Conservation (phyloP, 768 basidiomycete genomes). For the Leccinum rimulosum region DNA sequence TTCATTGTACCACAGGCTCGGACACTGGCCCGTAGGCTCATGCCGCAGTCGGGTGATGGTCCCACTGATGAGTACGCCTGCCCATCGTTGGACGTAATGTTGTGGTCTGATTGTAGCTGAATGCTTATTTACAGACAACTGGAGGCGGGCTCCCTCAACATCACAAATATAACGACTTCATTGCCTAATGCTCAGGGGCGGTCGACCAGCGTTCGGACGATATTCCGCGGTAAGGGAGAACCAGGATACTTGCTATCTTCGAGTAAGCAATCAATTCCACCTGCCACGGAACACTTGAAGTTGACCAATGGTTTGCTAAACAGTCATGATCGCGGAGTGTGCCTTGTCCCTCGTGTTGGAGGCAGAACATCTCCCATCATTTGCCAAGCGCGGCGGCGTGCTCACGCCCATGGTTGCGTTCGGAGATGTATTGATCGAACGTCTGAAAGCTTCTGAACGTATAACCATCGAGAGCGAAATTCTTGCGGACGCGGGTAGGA, state of each 20-base stretch:
- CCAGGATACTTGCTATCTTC: slow-evolving; percentile 55
- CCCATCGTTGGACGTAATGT: neutral
- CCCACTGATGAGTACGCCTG: slow-evolving; percentile 58
- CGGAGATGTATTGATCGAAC: slow-evolving; percentile 69
- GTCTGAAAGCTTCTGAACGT: slow-evolving; percentile 56
- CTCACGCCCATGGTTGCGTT: slow-evolving; percentile 83
- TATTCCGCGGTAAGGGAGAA: slow-evolving; percentile 67
- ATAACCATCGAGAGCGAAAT: slow-evolving; percentile 56
- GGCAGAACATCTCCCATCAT: slow-evolving; percentile 49
- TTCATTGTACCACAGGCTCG: slow-evolving; percentile 38
- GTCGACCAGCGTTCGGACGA: slow-evolving; percentile 52
- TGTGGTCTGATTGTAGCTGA: slow-evolving; percentile 3
- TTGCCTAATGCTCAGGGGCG: slow-evolving; percentile 38
- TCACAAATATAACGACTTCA: slow-evolving; percentile 71
- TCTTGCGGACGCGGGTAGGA: slow-evolving; percentile 8
- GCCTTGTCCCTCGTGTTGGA: slow-evolving; percentile 70
- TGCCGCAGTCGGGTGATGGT: slow-evolving; percentile 57
- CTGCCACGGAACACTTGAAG: neutral
- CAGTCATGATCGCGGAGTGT: slow-evolving; percentile 76
- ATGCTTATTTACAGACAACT: slow-evolving; percentile 40
- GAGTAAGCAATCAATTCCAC: slow-evolving; percentile 1
- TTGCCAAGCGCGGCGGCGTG: slow-evolving; percentile 68
- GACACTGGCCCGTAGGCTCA: slow-evolving; percentile 49
- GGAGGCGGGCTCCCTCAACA: slow-evolving; percentile 57
- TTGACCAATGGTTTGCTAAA: slow-evolving; percentile 3